A percentile compares a stretch with the other conserved stretches of the same genome.
Evolutionary conservation across 345 rosid genomes (phyloP).

Genomic region (Eucalyptus sideroxylon): DNA sequence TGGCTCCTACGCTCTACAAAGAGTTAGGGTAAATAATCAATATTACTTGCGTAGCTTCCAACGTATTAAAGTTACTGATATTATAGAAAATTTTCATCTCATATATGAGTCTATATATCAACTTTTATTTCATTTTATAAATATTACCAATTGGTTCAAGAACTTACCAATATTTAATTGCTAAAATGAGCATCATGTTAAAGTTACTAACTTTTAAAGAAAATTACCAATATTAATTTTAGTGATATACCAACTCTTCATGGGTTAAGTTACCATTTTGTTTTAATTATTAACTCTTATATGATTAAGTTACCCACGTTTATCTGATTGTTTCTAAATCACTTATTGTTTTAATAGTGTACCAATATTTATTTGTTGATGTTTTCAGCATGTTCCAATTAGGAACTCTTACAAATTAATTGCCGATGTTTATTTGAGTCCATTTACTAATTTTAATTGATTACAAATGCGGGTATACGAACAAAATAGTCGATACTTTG

Average conservation of each 20-base stretch:
- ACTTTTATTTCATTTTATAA: no score
- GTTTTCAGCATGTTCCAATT: neutral
- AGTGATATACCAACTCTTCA: neutral
- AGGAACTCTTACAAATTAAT: neutral
- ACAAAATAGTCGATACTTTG: no score
- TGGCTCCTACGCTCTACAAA: no score
- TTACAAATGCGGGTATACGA: no score
- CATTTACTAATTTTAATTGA: neutral
- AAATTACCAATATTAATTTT: neutral
- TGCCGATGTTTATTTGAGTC: neutral
- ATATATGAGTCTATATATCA: no score
- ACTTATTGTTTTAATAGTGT: neutral
- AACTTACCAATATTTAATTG: no score
- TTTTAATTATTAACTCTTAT: neutral
- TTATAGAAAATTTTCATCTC: no score
- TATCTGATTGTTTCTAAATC: neutral
- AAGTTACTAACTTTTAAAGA: no score
- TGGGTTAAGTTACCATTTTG: neutral
- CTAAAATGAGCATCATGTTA: no score
- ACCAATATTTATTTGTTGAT: neutral
- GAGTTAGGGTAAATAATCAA: neutral
- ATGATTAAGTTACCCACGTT: neutral
- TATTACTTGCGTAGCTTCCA: neutral
- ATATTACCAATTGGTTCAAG: no score
- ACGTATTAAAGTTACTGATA: no score